A percentile compares a stretch with the other conserved stretches of the same genome.
Conservation (phyloP, 129 eudicot genomes). For the Escallonia rubra region DNA sequence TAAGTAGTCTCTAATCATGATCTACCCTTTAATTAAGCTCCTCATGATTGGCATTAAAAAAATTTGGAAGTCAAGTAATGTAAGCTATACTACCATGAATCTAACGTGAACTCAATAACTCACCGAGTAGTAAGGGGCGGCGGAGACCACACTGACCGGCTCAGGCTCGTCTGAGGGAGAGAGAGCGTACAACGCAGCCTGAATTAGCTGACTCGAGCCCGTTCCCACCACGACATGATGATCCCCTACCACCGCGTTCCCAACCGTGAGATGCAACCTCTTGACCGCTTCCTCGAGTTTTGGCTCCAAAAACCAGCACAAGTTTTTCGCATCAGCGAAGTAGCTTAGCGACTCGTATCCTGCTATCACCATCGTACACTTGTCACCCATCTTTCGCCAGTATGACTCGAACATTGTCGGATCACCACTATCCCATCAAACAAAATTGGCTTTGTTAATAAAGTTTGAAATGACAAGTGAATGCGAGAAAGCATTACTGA, state of each 20-base stretch:
- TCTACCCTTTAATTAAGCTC: too few relatives aligned
- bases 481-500: too few relatives aligned
- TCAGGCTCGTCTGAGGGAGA: conserved; percentile 29
- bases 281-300: conserved; percentile 60
- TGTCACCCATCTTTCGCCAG: conserved; percentile 56
- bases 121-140: conserved; percentile 88
- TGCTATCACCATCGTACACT: conserved; percentile 39
- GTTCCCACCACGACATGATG: conserved; percentile 64
- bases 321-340: conserved; percentile 40
- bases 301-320: conserved; percentile 82
- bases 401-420: conserved; percentile 64
- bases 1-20: too few relatives aligned
- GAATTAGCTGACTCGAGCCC: conserved; percentile 81
- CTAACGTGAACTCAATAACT: neutral
- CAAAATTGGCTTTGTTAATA: too few relatives aligned
- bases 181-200: conserved; percentile 57
- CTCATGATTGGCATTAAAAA: too few relatives aligned
- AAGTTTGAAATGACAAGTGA: too few relatives aligned
- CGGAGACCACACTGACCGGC: conserved; percentile 47
- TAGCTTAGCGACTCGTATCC: conserved; percentile 66
- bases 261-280: conserved; percentile 54
- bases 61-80: too few relatives aligned
- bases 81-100: too few relatives aligned
- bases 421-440: conserved; percentile 54
- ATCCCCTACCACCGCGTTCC: conserved; percentile 60